These are phyloP conservation scores for Leishmania aethiopica DNA, from an alignment of 208 protist species.

Conservation along the genomic window DNA sequence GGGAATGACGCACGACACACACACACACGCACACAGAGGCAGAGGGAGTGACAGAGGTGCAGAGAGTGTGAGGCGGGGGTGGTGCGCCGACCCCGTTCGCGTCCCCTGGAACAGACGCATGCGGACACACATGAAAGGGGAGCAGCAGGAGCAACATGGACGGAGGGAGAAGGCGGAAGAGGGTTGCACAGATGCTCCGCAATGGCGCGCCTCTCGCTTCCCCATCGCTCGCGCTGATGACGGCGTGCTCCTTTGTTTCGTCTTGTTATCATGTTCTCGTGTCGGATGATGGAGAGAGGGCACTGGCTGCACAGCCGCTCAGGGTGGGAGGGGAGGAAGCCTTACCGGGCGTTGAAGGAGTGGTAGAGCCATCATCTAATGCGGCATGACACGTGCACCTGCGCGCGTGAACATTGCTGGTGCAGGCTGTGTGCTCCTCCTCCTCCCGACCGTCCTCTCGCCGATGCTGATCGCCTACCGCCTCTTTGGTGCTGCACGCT, in stretches of 20 bases:
- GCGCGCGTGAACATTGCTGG: neutral
- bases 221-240: neutral
- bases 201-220: neutral
- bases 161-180: neutral
- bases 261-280: neutral
- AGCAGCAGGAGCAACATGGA: neutral
- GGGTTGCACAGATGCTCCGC: neutral
- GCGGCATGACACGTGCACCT: neutral
- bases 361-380: neutral
- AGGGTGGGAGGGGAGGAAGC: neutral
- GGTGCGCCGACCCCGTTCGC: too few species aligned
- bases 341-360: neutral
- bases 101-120: neutral
- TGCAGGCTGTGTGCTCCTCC: neutral
- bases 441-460: neutral
- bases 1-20: too few species aligned
- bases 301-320: too few species aligned
- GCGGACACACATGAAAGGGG: neutral
- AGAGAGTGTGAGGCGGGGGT: neutral
- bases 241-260: too few species aligned
- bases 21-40: too few species aligned
- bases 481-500: conserved; percentile 24
- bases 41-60: too few species aligned
- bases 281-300: neutral
- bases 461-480: neutral